Evolutionary conservation across 768 basidiomycete species (phyloP), one percentile per base, ranked within the genome.

Genomic region (Leccinum aurantiacum): DNA sequence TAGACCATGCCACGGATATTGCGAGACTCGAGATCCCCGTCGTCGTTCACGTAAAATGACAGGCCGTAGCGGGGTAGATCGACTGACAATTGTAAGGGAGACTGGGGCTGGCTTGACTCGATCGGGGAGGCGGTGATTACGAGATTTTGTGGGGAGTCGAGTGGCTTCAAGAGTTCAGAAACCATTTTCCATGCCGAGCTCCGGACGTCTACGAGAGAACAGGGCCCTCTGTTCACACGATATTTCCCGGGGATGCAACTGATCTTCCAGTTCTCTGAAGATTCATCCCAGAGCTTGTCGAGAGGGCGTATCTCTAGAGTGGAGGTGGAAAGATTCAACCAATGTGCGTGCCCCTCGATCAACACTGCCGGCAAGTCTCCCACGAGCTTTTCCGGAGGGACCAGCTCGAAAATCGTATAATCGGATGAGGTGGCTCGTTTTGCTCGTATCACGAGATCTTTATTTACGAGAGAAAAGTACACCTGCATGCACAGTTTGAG

Each of bases 61-160:
- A 83, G 65, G 0, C 68, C 65, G 52, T 77, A 78, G n/a, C 80
- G 78, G 27, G 79, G 80, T 7, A 83, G 62, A 0, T 65, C 57
- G 38, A 76, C 68, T 1, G 61, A 66, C 0, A 83, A 59, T 7
- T 51, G 59, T 10, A 31, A 35, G 2, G 51, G 29, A 17, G 56
- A 47, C 0, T 15, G 37, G 14, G 24, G 3, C 9, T 55, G n/a
- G 38, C 33, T 13, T 17, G 47, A 24, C 25, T 60, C 15, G 4
- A 6, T 38, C 5, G 35, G n/a, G 13, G 52, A 57, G 17, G n/a
- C 25, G 0, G 55, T 67, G 25, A 77, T 55, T 31, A 70, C 15
- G 8, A 76, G 66, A 29, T 65, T 68, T 29, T 60, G 47, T 1
- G 57, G 24, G 27, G 41, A 38, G 17, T 75, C 75, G 0, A 76